A percentile compares a stretch with the other conserved stretches of the same genome.
Evolutionary conservation across 1,139 yeast genomes (phyloP).

Genomic region (Pichia sp.): DNA sequence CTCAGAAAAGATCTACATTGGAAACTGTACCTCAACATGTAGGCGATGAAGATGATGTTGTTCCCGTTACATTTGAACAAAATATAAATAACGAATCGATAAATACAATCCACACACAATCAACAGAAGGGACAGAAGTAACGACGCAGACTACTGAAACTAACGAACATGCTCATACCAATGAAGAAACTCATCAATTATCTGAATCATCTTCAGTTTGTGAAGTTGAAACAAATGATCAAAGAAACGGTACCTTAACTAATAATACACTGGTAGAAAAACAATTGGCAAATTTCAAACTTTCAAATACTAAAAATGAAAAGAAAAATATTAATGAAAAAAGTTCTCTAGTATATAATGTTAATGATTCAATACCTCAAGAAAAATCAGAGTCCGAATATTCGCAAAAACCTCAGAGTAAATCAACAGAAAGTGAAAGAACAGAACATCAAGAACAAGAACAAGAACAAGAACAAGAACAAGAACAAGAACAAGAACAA

Average conservation of each 20-base stretch:
- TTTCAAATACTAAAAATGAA: background rate
- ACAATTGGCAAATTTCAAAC: background rate
- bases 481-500: background rate
- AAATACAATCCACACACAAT: background rate
- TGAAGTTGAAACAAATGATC: background rate
- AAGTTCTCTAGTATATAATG: no score
- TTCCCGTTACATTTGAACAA: background rate
- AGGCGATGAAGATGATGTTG: background rate
- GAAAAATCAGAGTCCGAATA: no score
- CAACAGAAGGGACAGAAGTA: background rate
- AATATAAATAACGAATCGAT: background rate
- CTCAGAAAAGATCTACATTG: slow-evolving; percentile 2
- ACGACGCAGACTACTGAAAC: background rate
- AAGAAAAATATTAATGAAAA: no score
- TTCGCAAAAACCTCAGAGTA: no score
- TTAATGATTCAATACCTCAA: no score
- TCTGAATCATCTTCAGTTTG: slow-evolving; percentile 5
- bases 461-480: no score
- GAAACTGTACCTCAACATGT: background rate
- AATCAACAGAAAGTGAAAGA: no score
- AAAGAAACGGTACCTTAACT: background rate
- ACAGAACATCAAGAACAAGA: no score
- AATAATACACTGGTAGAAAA: slow-evolving; percentile 1
- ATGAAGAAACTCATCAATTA: slow-evolving; percentile 9
- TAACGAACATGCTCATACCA: background rate